Evolutionary conservation across 2,329 filamentous ascomycete genomes (phyloP).

Genomic region (Annulohypoxylon truncatum): DNA sequence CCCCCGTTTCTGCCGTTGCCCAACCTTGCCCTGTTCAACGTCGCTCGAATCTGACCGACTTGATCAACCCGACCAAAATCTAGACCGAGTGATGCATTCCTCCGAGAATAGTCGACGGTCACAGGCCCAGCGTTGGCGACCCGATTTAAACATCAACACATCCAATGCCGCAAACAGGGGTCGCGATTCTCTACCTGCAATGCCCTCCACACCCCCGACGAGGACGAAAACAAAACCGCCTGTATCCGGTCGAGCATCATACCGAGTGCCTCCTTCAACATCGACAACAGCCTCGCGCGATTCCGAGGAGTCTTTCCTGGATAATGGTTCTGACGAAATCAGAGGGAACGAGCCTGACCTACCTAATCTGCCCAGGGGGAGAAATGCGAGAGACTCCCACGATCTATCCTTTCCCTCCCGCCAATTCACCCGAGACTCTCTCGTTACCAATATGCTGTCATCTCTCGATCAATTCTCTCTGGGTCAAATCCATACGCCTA

Average conservation of each 20-base stretch:
- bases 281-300: slow-evolving; percentile 41
- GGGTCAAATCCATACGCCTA: slow-evolving; percentile 55
- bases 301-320: slow-evolving; percentile 49
- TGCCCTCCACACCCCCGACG: slow-evolving; percentile 49
- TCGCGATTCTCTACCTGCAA: slow-evolving; percentile 44
- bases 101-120: slow-evolving; percentile 45
- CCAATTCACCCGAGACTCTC: slow-evolving; percentile 84
- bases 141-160: slow-evolving; percentile 54
- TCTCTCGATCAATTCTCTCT: slow-evolving; percentile 87
- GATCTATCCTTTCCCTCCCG: slow-evolving; percentile 84
- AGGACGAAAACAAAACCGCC: slow-evolving; percentile 51
- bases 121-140: slow-evolving; percentile 47
- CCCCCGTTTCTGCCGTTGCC: slow-evolving; percentile 38
- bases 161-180: slow-evolving; percentile 37
- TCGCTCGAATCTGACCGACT: too few relatives aligned
- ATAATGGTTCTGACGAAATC: slow-evolving; percentile 46
- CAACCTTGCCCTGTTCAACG: slow-evolving; percentile 40
- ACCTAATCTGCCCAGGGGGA: slow-evolving; percentile 48
- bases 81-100: slow-evolving; percentile 44
- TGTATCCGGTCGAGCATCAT: slow-evolving; percentile 51
- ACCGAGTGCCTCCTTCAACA: slow-evolving; percentile 44
- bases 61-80: slow-evolving; percentile 5
- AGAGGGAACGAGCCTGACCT: slow-evolving; percentile 49
- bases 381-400: slow-evolving; percentile 73
- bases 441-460: slow-evolving; percentile 95